These are phyloP conservation scores for Tylopilus sp. DNA, from an alignment of 1,284 basidiomycete genomes.

Conservation along the genomic window DNA sequence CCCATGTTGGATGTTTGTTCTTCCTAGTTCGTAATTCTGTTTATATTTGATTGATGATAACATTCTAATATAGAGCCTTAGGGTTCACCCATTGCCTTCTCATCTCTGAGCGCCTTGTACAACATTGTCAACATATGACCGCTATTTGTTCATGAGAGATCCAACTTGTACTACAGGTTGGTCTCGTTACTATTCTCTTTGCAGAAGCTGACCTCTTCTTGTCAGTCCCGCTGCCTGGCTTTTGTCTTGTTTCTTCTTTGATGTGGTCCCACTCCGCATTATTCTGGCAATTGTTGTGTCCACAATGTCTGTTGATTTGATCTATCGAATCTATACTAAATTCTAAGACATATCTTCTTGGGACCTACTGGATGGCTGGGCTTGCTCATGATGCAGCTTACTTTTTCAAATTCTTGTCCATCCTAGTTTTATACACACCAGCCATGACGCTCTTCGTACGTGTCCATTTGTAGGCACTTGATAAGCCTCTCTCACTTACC, in stretches of 20 bases:
- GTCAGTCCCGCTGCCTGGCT: conserved; percentile 82
- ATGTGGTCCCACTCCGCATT: conserved; percentile 80
- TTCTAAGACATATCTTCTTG: conserved; percentile 32
- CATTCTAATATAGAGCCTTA: conserved; percentile 28
- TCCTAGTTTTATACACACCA: conserved; percentile 74
- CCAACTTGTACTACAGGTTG: conserved; percentile 75
- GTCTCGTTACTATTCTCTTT: conserved; percentile 9
- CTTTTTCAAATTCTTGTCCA: conserved; percentile 83
- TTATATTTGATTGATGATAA: neutral
- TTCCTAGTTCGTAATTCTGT: conserved; percentile 66
- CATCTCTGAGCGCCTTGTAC: conserved; percentile 81
- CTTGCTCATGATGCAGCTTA: conserved; percentile 64
- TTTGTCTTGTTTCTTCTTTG: conserved; percentile 79
- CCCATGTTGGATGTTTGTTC: conserved; percentile 85
- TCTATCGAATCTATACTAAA: neutral
- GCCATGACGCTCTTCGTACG: conserved; percentile 82
- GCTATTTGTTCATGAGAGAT: conserved; percentile 84
- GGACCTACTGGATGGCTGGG: conserved; percentile 92
- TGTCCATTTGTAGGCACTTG: conserved; percentile 19
- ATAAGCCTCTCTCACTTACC: neutral
- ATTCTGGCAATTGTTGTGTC: conserved; percentile 82
- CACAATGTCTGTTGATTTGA: conserved; percentile 57
- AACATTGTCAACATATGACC: conserved; percentile 80
- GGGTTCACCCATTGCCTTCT: conserved; percentile 86
- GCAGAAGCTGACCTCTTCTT: conserved; percentile 11